Base-by-base conservation (phyloP, 2,329 filamentous ascomycete genomes). In the Tolypocladium tropicale region DNA sequence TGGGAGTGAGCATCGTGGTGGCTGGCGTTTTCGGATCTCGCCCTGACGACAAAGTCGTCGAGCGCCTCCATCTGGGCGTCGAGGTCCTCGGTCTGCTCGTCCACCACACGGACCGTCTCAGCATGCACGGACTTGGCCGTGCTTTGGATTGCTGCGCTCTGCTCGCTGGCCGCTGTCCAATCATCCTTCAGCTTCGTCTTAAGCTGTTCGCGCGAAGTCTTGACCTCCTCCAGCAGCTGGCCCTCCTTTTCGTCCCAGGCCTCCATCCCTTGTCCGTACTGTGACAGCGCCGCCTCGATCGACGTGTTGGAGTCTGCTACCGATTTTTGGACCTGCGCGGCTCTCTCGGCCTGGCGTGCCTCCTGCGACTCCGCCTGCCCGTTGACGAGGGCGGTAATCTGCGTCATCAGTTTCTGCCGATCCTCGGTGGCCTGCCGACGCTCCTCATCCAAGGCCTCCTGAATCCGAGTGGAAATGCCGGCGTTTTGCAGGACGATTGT, bases 121-220 rank as follows among this genome's bases (percentile, higher is more conserved):
- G 88, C 87, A 62, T 99, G 92, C 1, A 97, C 91, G 2, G 89
- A 89, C 63, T 89, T 88, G 0, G 93, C 92, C 0, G 89, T 89
- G 9, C 82, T 80, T 63, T 93, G 89, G 63, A 99, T 93, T 6
- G 87, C 85, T n/a, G 79, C 84, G 64, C 91, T 95, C 65, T 89
- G 86, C 56, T 88, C 80, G 63, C 90, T 89, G 39, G 93, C 90
- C 33, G 76, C 84, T 59, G 82, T 84, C 87, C 92, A 96, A 68
- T 96, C 92, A 55, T 89, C 83, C 72, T 94, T 88, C 68, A 97
- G 81, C 73, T 85, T 91, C 4, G 76, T 81, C 76, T 94, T 95
- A 63, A 97, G 75, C 30, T 78, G 80, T 58, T 96, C 90, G 55
- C 88, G 80, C 16, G 90, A 91, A 64, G 80, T 81, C 55, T 84